A percentile compares a stretch with the other conserved stretches of the same genome.
These are phyloP conservation scores for Artemisia tridentata DNA, from an alignment of 129 eudicot genomes.

Conservation along the genomic window DNA sequence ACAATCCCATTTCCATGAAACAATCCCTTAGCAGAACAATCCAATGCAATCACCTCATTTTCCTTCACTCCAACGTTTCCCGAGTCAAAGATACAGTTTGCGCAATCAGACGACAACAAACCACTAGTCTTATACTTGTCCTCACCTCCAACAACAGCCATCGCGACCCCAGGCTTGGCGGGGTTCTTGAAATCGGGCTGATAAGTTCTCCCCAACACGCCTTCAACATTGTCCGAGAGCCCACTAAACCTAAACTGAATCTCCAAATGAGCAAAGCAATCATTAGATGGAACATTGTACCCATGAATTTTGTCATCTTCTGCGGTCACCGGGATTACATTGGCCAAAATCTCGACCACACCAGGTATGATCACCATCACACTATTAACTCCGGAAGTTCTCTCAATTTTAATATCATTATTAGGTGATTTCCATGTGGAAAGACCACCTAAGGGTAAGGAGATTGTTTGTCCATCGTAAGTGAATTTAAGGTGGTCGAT, in stretches of 20 bases:
- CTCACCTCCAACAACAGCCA: conserved; percentile 76
- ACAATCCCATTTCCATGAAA: conserved; percentile 53
- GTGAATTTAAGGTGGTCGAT: conserved; percentile 51
- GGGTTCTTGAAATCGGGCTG: conserved; percentile 53
- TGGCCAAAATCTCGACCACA: conserved; percentile 46
- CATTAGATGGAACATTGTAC: conserved; percentile 44
- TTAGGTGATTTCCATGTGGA: conserved; percentile 41
- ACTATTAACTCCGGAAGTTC: conserved; percentile 46
- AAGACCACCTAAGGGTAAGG: conserved; percentile 30
- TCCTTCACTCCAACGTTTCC: conserved; percentile 12
- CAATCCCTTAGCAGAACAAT: conserved; percentile 41
- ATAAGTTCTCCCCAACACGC: conserved; percentile 54
- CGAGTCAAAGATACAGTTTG: conserved; percentile 37
- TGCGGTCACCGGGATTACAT: conserved; percentile 50
- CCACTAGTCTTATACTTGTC: conserved; percentile 46
- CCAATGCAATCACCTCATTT: conserved; percentile 22
- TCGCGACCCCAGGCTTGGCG: conserved; percentile 55
- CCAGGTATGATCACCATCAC: conserved; percentile 35
- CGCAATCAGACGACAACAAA: conserved; percentile 49
- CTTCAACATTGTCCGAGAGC: conserved; percentile 47
- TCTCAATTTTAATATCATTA: conserved; percentile 38
- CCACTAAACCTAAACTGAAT: conserved; percentile 52
- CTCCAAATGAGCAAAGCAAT: conserved; percentile 56
- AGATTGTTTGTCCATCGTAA: conserved; percentile 33
- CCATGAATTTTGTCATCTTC: conserved; percentile 51